phyloP scores from a whole-genome alignment of 73 alveolate genomes.

The Tetrahymena malaccensis region DNA sequence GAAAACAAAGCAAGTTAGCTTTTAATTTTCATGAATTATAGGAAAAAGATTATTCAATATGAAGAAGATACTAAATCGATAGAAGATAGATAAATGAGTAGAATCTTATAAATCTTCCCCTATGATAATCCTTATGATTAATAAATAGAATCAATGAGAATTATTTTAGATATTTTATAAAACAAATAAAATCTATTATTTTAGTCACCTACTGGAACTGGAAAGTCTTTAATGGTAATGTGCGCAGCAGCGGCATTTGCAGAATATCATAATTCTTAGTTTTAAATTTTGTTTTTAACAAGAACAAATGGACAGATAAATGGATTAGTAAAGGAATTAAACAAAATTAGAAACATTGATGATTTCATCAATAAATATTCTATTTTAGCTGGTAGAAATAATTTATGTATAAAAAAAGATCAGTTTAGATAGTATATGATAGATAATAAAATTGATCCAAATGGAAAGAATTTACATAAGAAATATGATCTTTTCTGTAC shows the following conservation, averaged over 20 bases:
- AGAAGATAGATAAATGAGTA: neutral
- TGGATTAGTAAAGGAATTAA: neutral
- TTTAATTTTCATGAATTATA: neutral
- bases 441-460: neutral
- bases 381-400: neutral
- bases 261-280: neutral
- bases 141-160: neutral
- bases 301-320: neutral
- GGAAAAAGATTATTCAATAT: neutral
- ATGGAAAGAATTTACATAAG: neutral
- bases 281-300: neutral
- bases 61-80: neutral
- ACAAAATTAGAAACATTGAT: neutral
- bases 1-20: neutral
- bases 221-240: neutral
- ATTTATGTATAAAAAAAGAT: neutral
- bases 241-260: neutral
- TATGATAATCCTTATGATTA: neutral
- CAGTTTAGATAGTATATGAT: neutral
- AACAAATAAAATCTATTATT: neutral
- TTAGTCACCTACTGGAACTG: neutral
- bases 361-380: neutral
- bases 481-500: neutral
- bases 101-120: neutral
- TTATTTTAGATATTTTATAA: neutral